Evolutionary conservation across 306 rosid genomes (phyloP).

Genomic region (Chamaecrista fasciculata): DNA sequence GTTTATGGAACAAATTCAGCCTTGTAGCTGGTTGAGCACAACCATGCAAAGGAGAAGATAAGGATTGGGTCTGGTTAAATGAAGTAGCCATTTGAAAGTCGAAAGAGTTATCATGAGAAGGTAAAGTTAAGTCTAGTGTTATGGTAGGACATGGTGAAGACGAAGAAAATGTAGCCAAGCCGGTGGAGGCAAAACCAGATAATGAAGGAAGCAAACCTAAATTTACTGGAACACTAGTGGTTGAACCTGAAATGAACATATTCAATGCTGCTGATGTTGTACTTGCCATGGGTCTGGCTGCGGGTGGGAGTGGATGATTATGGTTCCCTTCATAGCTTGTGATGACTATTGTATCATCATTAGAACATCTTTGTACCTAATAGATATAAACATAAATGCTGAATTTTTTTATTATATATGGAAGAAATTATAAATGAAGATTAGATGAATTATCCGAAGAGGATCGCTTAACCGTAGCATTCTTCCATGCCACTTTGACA

Average conservation of each 20-base stretch:
- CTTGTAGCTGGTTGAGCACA: conserved; percentile 12
- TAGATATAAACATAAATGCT: not conserved
- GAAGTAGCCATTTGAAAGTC: conserved; percentile 15
- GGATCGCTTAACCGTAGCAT: too few relatives aligned
- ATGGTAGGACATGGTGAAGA: conserved; percentile 41
- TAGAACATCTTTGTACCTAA: conserved; percentile 47
- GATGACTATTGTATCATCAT: conserved; percentile 33
- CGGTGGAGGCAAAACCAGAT: not conserved
- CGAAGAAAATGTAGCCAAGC: conserved; percentile 11
- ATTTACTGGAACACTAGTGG: conserved; percentile 24
- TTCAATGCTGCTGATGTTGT: conserved; percentile 47
- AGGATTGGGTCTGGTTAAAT: conserved; percentile 14
- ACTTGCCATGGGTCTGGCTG: conserved; percentile 36
- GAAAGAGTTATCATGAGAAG: not conserved
- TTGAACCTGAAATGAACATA: conserved; percentile 46
- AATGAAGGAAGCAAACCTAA: conserved; percentile 22
- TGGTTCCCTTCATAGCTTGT: conserved; percentile 44
- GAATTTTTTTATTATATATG: not conserved
- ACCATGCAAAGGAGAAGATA: conserved; percentile 17
- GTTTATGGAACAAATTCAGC: conserved; percentile 10
- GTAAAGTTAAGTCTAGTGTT: conserved; percentile 41
- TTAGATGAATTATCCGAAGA: too few relatives aligned
- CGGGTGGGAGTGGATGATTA: conserved; percentile 40
- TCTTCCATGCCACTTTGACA: too few relatives aligned
- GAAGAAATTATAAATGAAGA: not conserved